phyloP scores from a whole-genome alignment of 2,329 filamentous ascomycete species.

The Fusarium sp. region DNA sequence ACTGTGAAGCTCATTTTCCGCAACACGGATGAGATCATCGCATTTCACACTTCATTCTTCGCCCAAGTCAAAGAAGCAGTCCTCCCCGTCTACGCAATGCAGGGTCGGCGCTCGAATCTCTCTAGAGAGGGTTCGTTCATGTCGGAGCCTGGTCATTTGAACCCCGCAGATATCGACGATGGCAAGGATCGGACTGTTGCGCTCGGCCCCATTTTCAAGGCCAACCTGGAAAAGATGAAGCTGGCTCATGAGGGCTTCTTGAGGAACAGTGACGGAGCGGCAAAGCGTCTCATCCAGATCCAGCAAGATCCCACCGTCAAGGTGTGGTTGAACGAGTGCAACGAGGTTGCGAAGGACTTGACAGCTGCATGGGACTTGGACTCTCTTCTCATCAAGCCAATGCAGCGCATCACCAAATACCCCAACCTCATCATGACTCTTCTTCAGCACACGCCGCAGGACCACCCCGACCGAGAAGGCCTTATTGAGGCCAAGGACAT shows the following conservation, averaged over 20 bases:
- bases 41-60: slow-evolving; percentile 82
- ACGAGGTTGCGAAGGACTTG: slow-evolving; percentile 88
- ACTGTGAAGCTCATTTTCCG: slow-evolving; percentile 91
- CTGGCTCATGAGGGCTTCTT: slow-evolving; percentile 67
- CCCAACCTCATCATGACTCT: slow-evolving; percentile 84
- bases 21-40: slow-evolving; percentile 89
- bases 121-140: slow-evolving; percentile 53
- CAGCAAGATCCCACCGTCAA: slow-evolving; percentile 69
- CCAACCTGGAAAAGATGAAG: slow-evolving; percentile 68
- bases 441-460: slow-evolving; percentile 76
- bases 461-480: slow-evolving; percentile 80
- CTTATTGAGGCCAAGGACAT: slow-evolving; percentile 63
- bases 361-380: slow-evolving; percentile 95
- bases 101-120: slow-evolving; percentile 54
- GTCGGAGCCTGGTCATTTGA: slow-evolving; percentile 52
- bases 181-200: slow-evolving; percentile 60
- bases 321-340: slow-evolving; percentile 94
- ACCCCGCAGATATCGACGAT: slow-evolving; percentile 57
- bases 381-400: slow-evolving; percentile 95
- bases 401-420: slow-evolving; percentile 94
- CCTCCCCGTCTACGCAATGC: slow-evolving; percentile 77
- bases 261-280: slow-evolving; percentile 68
- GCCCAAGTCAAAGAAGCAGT: slow-evolving; percentile 81
- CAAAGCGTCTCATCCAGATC: slow-evolving; percentile 67
- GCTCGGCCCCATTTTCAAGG: slow-evolving; percentile 62